phyloP scores from a whole-genome alignment of 768 basidiomycete species.

The Calvatia gigantea region DNA sequence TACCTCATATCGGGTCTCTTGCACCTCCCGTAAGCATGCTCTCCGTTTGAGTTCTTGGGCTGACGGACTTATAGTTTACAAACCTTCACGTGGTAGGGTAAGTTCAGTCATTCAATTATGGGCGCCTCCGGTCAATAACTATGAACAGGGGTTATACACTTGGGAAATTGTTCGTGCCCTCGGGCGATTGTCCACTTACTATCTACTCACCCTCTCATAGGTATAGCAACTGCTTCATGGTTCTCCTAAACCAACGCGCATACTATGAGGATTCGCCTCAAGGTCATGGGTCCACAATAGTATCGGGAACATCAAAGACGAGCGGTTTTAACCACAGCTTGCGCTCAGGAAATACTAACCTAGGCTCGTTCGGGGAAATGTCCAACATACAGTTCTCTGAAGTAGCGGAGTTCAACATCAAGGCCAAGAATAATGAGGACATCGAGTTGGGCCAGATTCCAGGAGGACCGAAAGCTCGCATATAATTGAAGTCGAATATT shows the following conservation, averaged over 20 bases:
- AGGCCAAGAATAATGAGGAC: background rate
- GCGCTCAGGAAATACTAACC: too few relatives aligned
- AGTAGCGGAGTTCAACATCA: background rate
- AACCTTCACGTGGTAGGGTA: background rate
- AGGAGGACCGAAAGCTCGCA: too few relatives aligned
- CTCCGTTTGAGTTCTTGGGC: background rate
- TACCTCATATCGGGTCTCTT: background rate
- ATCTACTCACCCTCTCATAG: background rate
- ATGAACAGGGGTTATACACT: background rate
- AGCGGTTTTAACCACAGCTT: too few relatives aligned
- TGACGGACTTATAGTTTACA: background rate
- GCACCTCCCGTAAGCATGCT: slow-evolving; percentile 3
- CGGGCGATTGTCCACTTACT: background rate
- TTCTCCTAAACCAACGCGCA: slow-evolving; percentile 4
- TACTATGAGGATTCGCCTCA: background rate
- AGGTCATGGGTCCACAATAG: too few relatives aligned
- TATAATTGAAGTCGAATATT: too few relatives aligned
- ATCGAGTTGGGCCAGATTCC: too few relatives aligned
- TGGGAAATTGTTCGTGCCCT: background rate
- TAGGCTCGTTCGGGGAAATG: background rate
- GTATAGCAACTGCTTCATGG: slow-evolving; percentile 8
- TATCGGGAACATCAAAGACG: too few relatives aligned
- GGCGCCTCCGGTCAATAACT: background rate
- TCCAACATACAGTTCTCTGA: background rate
- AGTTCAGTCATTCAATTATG: background rate